phyloP scores from a whole-genome alignment of 2,329 filamentous ascomycete genomes.

The Pseudomassariella vexata region DNA sequence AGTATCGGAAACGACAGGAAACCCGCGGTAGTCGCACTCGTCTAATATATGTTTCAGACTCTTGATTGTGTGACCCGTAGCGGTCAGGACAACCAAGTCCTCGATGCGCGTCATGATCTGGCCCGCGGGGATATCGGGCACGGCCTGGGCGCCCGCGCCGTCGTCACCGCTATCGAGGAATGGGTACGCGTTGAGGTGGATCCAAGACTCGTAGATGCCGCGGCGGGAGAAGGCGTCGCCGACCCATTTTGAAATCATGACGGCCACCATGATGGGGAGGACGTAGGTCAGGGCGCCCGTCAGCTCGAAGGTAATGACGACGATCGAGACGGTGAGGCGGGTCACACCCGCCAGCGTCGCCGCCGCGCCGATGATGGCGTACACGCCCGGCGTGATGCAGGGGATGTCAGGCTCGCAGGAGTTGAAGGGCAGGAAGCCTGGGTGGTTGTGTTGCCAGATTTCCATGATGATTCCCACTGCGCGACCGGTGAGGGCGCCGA shows the following conservation, averaged over 20 bases:
- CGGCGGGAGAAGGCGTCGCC: slow-evolving; percentile 89
- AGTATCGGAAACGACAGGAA: slow-evolving; percentile 79
- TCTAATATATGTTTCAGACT: slow-evolving; percentile 66
- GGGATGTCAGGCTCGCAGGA: slow-evolving; percentile 79
- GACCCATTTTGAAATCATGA: slow-evolving; percentile 98
- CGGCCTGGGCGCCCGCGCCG: slow-evolving; percentile 28
- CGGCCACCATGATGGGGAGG: slow-evolving; percentile 96
- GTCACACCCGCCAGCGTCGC: slow-evolving; percentile 92
- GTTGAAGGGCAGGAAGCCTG: slow-evolving; percentile 69
- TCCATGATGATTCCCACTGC: slow-evolving; percentile 86
- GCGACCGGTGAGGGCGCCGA: slow-evolving; percentile 84
- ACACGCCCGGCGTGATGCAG: slow-evolving; percentile 90
- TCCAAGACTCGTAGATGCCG: slow-evolving; percentile 98
- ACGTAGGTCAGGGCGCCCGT: slow-evolving; percentile 95
- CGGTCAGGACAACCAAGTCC: slow-evolving; percentile 81
- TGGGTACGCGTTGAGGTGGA: slow-evolving; percentile 90
- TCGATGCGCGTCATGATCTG: slow-evolving; percentile 91
- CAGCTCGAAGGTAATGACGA: slow-evolving; percentile 99
- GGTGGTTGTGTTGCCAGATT: slow-evolving; percentile 76
- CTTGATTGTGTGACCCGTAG: slow-evolving; percentile 80
- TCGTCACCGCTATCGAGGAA: slow-evolving; percentile 92
- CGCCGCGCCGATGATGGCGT: slow-evolving; percentile 92
- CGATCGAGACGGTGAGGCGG: slow-evolving; percentile 94
- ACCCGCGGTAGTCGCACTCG: slow-evolving; percentile 77
- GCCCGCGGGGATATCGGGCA: slow-evolving; percentile 79